Evolutionary conservation across 2,329 filamentous ascomycete species (phyloP), one percentile per base, ranked within the genome.

Genomic region (Ceratocystis cubensis): DNA sequence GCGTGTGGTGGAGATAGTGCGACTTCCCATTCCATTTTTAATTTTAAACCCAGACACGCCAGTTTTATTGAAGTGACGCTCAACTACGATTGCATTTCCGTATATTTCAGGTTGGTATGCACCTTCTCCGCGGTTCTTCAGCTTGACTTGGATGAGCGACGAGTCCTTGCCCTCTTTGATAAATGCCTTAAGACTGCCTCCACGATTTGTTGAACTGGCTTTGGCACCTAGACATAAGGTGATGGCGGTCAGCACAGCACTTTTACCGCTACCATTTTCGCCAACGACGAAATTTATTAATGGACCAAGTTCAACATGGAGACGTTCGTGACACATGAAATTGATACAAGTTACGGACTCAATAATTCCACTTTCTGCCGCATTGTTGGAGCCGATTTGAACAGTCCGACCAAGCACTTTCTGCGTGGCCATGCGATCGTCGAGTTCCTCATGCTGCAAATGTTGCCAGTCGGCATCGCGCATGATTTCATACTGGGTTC

Each of bases 241-340:
- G 70, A 99, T 84, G 3, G 91, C 94, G 0, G 94, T 97, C 33
- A 99, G 78, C 15, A 97, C 88, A 2, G 94, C 94, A 74, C 94
- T 99, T 78, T 99, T 99, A 45, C 94, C 94, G 73, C 93, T 97
- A 41, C 94, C 94, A 73, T 99, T 99, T 75, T 96, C 91, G 17
- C 94, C 94, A 66, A 96, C 92, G 69, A 99, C 92, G 76, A 99
- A 99, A 76, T 99, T 99, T 75, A 99, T 95, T 46, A 96, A 79
- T 0, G 94, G 94, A 0, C 94, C 94, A n/a, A 99, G 80, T 66
- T 88, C 83, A 68, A 96, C 88, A 56, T 88, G 84, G 20, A 97
- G 82, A 66, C 87, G 86, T 57, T 85, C 80, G 74, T 99, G 94
- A 72, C 93, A 97, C 94, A 97, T 97, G 76, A 97, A 97, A 74